Conservation (phyloP, 2,329 filamentous ascomycete genomes). For the Fusarium miscanthi region DNA sequence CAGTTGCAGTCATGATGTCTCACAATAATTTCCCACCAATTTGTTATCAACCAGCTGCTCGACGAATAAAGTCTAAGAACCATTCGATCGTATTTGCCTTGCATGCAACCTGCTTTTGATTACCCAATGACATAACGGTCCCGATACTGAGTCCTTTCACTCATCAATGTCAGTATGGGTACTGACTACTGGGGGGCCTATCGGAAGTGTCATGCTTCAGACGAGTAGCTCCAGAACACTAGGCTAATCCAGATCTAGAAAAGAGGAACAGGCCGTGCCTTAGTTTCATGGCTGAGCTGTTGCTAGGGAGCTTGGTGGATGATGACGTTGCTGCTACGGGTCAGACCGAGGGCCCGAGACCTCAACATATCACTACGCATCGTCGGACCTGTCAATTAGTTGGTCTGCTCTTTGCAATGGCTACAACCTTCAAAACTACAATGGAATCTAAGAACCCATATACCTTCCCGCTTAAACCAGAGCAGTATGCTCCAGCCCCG, state of each 20-base stretch:
- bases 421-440: accelerated
- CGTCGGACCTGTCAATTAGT: accelerated
- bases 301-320: background rate
- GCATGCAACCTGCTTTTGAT: accelerated
- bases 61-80: background rate
- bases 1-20: background rate
- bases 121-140: background rate
- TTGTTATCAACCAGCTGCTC: background rate
- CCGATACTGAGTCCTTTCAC: background rate
- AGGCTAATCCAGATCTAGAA: background rate
- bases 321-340: background rate
- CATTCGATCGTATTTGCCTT: too few relatives aligned
- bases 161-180: background rate
- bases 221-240: background rate
- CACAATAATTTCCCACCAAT: background rate
- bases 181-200: background rate
- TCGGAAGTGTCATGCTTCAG: background rate
- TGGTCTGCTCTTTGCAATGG: accelerated
- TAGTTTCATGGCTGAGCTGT: background rate
- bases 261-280: background rate
- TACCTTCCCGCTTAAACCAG: constrained; percentile 14
- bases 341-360: background rate
- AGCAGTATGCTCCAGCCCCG: constrained; percentile 17
- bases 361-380: background rate
- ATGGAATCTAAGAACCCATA: background rate